Evolutionary conservation across 768 basidiomycete genomes (phyloP), one percentile per base, ranked within the genome.

Genomic region (Boletus huronensis): DNA sequence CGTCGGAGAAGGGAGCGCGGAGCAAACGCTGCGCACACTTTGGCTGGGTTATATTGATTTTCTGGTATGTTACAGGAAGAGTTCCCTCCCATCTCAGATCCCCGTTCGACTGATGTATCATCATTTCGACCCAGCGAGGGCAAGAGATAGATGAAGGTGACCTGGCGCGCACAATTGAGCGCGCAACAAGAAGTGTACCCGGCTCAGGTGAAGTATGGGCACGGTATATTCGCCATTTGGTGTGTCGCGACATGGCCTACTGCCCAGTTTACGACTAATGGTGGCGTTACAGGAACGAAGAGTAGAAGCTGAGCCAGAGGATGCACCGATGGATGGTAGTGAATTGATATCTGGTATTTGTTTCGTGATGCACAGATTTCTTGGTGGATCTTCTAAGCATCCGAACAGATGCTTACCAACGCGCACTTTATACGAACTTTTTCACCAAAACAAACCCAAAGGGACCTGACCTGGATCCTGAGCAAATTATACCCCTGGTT

Each of bases 121-220:
- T 50, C 29, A 19, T 45, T 35, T 40, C 28, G 8, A 26, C 48
- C n/a, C 42, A 57, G 55, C 53, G 48, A 47, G 74, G 75, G 31
- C 72, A 79, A 53, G 75, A 76, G 16, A 74, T 64, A 1, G 78
- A 74, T 13, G 70, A 71, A 31, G 75, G 75, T 1, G 66, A 66
- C 10, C 77, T 85, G 59, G 55, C 74, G 29, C 60, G 62, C n/a
- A 66, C 76, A 16, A 75, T 82, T 28, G 73, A 70, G 54, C 75
- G 90, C 39, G 90, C 89, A 11, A 66, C 82, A 10, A 79, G 88
- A 53, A 91, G 90, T 63, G 82, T 85, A 0, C 90, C 91, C 38
- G 80, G 77, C 17, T 88, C 80, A 32, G 91, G 91, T 19, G 87
- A 89, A 62, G 73, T 90, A 16, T 90, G 88, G 86, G 84, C 88